Base-by-base conservation (phyloP, 1,139 yeast genomes). In the Suzukiozyma palmioleophila region DNA sequence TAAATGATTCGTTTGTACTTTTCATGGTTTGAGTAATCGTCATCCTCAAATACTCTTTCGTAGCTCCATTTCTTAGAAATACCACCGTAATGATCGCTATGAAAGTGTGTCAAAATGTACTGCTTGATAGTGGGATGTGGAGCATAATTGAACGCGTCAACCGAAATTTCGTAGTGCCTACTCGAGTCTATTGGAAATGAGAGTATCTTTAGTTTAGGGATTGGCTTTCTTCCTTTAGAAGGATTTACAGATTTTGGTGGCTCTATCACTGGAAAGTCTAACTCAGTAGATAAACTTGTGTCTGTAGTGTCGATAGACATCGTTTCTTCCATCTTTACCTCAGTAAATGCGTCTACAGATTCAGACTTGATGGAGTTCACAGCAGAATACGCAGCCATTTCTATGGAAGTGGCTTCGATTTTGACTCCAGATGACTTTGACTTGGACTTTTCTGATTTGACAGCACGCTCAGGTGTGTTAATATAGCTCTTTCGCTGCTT, bases 21-120 rank as follows among this genome's bases (percentile, higher is more conserved):
- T 0, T 84, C 81, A 31, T 77, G 73, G 37, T 64, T 57, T 28
- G 51, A 54, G 8, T 38, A 43, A 8, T 44, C 52, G n/a, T 24
- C 26, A 14, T 55, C 54, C 13, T 54, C 54, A 41, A 69, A 64
- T 2, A 68, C 61, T 26, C 75, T 47, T 43, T 70, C 72, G 35
- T 62, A 61, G 43, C 75, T 63, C 97, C 97, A 92, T 29, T 74
- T 70, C 51, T 84, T 84, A 3, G 81, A 66, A 15, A 92, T 62
- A 0, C 97, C 97, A 3, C 88, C 89, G 54, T 92, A 92, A 57
- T 92, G 98, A 57, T 92, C 98, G 0, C 95, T 69, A 59, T 92
- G 98, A 61, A 86, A 90, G 63, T 92, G 98, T 0, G 90, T 75
- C 29, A 84, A 60, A 43, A 84, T 76, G 57, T 83, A 84, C 36